Base-by-base conservation (phyloP, 1,139 yeast genomes). In the Yamadazyma sp. region DNA sequence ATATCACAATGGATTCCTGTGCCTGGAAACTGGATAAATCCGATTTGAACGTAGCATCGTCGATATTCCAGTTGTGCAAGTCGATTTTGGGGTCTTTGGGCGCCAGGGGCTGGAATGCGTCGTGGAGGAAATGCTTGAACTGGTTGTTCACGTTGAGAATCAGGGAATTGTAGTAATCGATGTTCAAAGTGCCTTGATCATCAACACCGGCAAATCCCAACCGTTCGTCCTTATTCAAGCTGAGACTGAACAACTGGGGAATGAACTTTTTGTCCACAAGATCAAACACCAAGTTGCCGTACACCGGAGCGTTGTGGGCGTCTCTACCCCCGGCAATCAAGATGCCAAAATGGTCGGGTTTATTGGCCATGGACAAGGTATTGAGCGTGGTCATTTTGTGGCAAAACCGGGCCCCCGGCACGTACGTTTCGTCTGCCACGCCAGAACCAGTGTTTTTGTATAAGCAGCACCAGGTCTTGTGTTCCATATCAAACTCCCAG, bases 281-380 rank as follows among this genome's bases (percentile, higher is more conserved):
- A 51, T 83, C 87, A 50, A 64, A 82, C 2, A 80, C 59, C 24
- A 71, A 73, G 30, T 80, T 66, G 32, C 67, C 68, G 42, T 62
- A 58, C 14, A 75, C 50, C 2, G 64, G 61, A 6, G 61, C 54
- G 30, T 78, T 74, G 35, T 67, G 44, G 12, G 50, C 57, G 47
- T 76, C 76, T 44, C 70, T 58, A 2, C 92, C 92, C 12, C 90
- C 92, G 1, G 78, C 69, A 9, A 82, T 67, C 21, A 80, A 58
- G 6, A 83, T 45, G 1, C 85, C 86, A 30, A 66, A 70, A 49
- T 78, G 85, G 39, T 65, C 70, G 4, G 62, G 61, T 34, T 64
- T 67, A 42, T 70, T 70, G n/a, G 62, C 62, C 32, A 72, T 62
- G 7, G 68, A 55, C 18, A 76, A 53, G 23, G 67, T 64, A 34